Percentiles rank a stretch among this genome's conserved stretches.
phyloP scores from a whole-genome alignment of 1,139 yeast genomes.

The Kodamaea plutei region DNA sequence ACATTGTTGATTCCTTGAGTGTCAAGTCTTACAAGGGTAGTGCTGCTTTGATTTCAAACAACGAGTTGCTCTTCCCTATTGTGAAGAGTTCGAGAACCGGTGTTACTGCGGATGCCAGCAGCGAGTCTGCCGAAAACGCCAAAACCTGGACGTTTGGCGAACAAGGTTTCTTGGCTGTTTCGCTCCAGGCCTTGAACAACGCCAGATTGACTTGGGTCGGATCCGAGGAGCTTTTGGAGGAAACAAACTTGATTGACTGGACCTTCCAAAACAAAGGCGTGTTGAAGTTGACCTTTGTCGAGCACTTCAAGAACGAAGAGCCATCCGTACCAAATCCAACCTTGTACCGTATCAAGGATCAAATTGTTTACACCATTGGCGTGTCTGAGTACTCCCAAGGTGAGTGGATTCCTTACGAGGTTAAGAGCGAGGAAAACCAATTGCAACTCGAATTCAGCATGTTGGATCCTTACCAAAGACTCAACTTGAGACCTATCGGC shows the following conservation, averaged over 20 bases:
- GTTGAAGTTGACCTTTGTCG: slow-evolving; percentile 51
- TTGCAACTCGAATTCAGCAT: slow-evolving; percentile 82
- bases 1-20: slow-evolving; percentile 19
- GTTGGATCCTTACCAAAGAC: slow-evolving; percentile 93
- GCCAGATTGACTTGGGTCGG: slow-evolving; percentile 86
- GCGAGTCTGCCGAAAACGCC: slow-evolving; percentile 39
- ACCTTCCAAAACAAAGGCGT: slow-evolving; percentile 66
- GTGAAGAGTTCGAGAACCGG: slow-evolving; percentile 67
- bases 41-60: slow-evolving; percentile 42
- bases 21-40: slow-evolving; percentile 30
- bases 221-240: slow-evolving; percentile 50
- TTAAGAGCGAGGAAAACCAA: slow-evolving; percentile 43
- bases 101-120: slow-evolving; percentile 43
- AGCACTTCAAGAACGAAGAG: slow-evolving; percentile 49
- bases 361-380: slow-evolving; percentile 60
- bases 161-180: slow-evolving; percentile 76
- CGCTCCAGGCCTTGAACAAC: slow-evolving; percentile 74
- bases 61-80: slow-evolving; percentile 67
- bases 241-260: slow-evolving; percentile 62
- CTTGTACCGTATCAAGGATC: slow-evolving; percentile 69
- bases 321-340: slow-evolving; percentile 36
- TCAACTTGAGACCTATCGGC: slow-evolving; percentile 51
- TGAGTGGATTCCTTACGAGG: slow-evolving; percentile 65
- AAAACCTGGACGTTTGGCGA: slow-evolving; percentile 77
- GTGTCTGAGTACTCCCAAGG: slow-evolving; percentile 60